These are phyloP conservation scores for Schizonepeta tenuifolia DNA, from an alignment of 257 asterid species.

Conservation along the genomic window DNA sequence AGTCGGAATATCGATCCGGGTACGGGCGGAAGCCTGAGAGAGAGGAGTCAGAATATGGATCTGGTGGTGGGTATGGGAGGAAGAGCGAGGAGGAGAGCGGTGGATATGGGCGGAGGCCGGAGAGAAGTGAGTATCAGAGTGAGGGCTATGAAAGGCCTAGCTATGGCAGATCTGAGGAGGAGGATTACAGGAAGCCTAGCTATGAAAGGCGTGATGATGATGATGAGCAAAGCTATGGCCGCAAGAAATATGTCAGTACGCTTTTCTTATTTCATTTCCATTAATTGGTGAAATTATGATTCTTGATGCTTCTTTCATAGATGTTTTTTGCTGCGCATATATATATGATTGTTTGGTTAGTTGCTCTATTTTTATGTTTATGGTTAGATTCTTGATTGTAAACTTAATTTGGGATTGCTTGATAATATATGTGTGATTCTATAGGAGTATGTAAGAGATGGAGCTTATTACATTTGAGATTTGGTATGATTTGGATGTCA, in stretches of 20 bases:
- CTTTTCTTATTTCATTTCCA: too few relatives aligned
- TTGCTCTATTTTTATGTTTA: not conserved
- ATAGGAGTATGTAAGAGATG: not conserved
- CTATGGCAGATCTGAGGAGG: slow-evolving; percentile 72
- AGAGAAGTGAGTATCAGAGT: slow-evolving; percentile 35
- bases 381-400: slow-evolving; percentile 14
- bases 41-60: slow-evolving; percentile 17
- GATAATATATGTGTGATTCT: too few relatives aligned
- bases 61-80: slow-evolving; percentile 34
- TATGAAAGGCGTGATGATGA: slow-evolving; percentile 59
- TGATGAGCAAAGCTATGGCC: slow-evolving; percentile 56
- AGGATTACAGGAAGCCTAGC: slow-evolving; percentile 54
- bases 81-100: slow-evolving; percentile 21
- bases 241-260: slow-evolving; percentile 76
- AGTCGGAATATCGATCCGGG: slow-evolving; percentile 38
- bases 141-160: slow-evolving; percentile 59
- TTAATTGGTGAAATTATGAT: too few relatives aligned
- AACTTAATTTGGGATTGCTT: too few relatives aligned
- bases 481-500: too few relatives aligned
- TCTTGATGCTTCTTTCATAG: not conserved
- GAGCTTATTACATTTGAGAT: too few relatives aligned
- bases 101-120: slow-evolving; percentile 42
- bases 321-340: not conserved
- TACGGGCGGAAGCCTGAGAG: slow-evolving; percentile 41
- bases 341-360: not conserved